Percentiles rank a stretch among this genome's conserved stretches.
Evolutionary conservation across 345 rosid genomes (phyloP).

Genomic region (Salix brachista): DNA sequence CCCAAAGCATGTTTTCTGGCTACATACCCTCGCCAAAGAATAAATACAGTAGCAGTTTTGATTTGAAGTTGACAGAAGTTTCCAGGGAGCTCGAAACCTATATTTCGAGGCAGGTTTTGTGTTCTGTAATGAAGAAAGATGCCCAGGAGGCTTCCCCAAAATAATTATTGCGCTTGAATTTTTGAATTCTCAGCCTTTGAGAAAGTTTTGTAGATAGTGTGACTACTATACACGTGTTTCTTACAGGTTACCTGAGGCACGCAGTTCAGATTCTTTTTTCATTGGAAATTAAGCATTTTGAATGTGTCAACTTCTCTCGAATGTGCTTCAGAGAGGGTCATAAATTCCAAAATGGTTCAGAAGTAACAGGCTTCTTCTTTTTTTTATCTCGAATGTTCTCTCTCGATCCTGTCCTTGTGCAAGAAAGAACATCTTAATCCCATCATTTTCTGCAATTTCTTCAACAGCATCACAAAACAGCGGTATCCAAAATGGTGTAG

Average conservation of each 20-base stretch:
- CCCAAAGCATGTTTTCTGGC: constrained; percentile 41
- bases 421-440: background rate
- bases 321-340: background rate
- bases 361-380: background rate
- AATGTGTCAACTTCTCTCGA: background rate
- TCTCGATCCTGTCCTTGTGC: background rate
- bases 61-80: constrained; percentile 81
- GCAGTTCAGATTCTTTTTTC: background rate
- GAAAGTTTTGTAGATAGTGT: constrained; percentile 32
- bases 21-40: constrained; percentile 61
- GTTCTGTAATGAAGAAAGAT: constrained; percentile 71
- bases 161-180: constrained; percentile 16
- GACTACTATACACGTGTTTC: background rate
- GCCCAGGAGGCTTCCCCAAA: constrained; percentile 67
- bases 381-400: background rate
- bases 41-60: constrained; percentile 72
- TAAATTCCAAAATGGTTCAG: background rate
- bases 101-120: constrained; percentile 79
- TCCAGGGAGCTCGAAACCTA: constrained; percentile 86
- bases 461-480: background rate
- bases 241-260: background rate
- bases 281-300: background rate
- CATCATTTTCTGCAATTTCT: background rate
- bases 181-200: constrained; percentile 57
- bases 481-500: background rate